phyloP scores from a whole-genome alignment of 2,329 filamentous ascomycete genomes.

The Aspergillus sp. region DNA sequence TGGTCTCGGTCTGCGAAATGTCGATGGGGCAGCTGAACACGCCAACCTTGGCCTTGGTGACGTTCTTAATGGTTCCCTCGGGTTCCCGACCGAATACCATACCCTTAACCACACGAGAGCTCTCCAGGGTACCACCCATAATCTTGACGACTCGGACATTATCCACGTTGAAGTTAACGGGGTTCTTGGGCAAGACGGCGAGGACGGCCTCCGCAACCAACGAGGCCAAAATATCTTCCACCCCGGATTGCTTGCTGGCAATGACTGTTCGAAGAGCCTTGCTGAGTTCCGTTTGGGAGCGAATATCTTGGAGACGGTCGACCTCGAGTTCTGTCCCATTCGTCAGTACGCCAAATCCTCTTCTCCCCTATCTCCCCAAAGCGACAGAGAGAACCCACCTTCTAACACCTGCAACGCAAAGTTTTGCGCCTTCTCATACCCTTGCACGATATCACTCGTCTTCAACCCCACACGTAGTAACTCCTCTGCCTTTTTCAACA shows the following conservation, averaged over 20 bases:
- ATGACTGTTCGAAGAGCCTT: constrained; percentile 95
- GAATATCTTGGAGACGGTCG: constrained; percentile 80
- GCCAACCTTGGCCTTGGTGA: constrained; percentile 83
- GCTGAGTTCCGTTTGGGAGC: constrained; percentile 71
- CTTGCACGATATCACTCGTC: constrained; percentile 92
- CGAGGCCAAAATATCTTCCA: constrained; percentile 76
- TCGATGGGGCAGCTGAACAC: constrained; percentile 97
- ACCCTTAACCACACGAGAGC: constrained; percentile 89
- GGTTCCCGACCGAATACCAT: constrained; percentile 98
- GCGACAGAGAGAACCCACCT: constrained; percentile 37
- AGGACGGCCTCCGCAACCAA: constrained; percentile 79
- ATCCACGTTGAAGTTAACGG: constrained; percentile 94
- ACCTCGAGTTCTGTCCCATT: constrained; percentile 66
- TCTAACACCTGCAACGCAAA: constrained; percentile 80
- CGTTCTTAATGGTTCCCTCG: constrained; percentile 87
- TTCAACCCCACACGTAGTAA: constrained; percentile 93
- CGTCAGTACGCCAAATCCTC: background rate
- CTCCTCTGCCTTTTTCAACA: constrained; percentile 95
- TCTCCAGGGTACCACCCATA: constrained; percentile 91
- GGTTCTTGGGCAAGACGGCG: constrained; percentile 90
- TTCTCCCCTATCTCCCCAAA: background rate
- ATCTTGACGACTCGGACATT: constrained; percentile 99
- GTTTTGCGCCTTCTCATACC: constrained; percentile 89
- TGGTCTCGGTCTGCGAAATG: constrained; percentile 93
- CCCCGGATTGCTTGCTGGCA: constrained; percentile 92